Percentiles rank a stretch among this genome's conserved stretches.
Evolutionary conservation across 1,284 basidiomycete species (phyloP).

Genomic region (Ceratobasidium sp.): DNA sequence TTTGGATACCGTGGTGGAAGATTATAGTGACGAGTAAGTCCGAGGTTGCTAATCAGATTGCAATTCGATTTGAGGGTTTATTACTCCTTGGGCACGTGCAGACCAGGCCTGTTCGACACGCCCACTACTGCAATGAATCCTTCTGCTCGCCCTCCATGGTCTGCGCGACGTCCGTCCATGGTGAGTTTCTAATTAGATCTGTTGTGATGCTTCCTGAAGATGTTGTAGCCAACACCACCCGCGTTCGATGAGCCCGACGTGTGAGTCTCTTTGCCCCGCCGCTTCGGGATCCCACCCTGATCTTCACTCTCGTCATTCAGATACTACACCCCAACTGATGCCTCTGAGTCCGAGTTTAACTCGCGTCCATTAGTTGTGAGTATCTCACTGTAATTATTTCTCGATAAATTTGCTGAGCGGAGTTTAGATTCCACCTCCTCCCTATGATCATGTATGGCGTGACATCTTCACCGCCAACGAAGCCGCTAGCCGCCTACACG

Average conservation of each 20-base stretch:
- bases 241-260: conserved; percentile 28
- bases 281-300: conserved; percentile 32
- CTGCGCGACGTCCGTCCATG: conserved; percentile 33
- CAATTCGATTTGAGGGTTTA: conserved; percentile 14
- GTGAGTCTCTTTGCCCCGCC: conserved; percentile 36
- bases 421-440: conserved; percentile 39
- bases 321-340: conserved; percentile 18
- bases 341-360: conserved; percentile 17
- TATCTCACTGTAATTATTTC: neutral
- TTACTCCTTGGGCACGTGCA: conserved; percentile 43
- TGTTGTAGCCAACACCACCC: conserved; percentile 36
- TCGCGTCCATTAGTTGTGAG: conserved; percentile 34
- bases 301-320: conserved; percentile 3
- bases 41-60: conserved; percentile 12
- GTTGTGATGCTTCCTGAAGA: neutral
- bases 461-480: conserved; percentile 31
- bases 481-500: conserved; percentile 7
- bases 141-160: conserved; percentile 27
- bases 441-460: conserved; percentile 35
- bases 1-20: neutral
- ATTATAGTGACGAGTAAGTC: conserved; percentile 37
- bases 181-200: neutral
- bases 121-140: conserved; percentile 33
- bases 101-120: conserved; percentile 44
- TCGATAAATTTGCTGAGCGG: conserved; percentile 2